phyloP scores from a whole-genome alignment of 2,329 filamentous ascomycete species.

The Penicillium sp. region DNA sequence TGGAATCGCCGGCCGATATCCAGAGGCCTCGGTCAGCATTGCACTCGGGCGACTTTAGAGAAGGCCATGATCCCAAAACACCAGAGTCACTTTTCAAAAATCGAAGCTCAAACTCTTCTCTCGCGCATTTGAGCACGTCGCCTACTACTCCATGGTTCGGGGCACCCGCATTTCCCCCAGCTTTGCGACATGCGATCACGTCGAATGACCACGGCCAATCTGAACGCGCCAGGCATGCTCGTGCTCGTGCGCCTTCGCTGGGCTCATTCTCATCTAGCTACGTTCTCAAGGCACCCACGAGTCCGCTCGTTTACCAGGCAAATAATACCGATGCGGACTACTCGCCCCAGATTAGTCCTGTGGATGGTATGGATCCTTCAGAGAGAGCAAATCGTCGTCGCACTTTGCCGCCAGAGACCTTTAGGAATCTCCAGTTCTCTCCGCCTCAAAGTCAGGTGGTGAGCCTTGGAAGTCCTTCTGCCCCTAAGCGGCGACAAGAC shows the following conservation, averaged over 20 bases:
- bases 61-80: constrained; percentile 38
- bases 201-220: constrained; percentile 9
- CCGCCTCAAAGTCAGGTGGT: constrained; percentile 39
- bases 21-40: constrained; percentile 77
- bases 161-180: constrained; percentile 27
- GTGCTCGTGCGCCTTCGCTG: constrained; percentile 59
- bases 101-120: constrained; percentile 11
- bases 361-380: constrained; percentile 50
- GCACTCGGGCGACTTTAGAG: constrained; percentile 63
- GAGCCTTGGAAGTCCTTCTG: constrained; percentile 46
- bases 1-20: constrained; percentile 64
- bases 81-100: constrained; percentile 24
- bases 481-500: constrained; percentile 60
- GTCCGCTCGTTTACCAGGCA: constrained; percentile 84
- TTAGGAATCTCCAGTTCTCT: constrained; percentile 52
- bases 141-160: constrained; percentile 60
- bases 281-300: constrained; percentile 83
- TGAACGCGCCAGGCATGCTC: constrained; percentile 22
- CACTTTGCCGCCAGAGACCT: constrained; percentile 67
- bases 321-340: constrained; percentile 78
- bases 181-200: background rate
- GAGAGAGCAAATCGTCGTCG: constrained; percentile 64
- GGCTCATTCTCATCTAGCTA: constrained; percentile 78
- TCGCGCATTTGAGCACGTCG: constrained; percentile 45
- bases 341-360: constrained; percentile 54